Evolutionary conservation across 805 yeast genomes (phyloP), one percentile per base, ranked within the genome.

Genomic region (Candida rishiriensis): DNA sequence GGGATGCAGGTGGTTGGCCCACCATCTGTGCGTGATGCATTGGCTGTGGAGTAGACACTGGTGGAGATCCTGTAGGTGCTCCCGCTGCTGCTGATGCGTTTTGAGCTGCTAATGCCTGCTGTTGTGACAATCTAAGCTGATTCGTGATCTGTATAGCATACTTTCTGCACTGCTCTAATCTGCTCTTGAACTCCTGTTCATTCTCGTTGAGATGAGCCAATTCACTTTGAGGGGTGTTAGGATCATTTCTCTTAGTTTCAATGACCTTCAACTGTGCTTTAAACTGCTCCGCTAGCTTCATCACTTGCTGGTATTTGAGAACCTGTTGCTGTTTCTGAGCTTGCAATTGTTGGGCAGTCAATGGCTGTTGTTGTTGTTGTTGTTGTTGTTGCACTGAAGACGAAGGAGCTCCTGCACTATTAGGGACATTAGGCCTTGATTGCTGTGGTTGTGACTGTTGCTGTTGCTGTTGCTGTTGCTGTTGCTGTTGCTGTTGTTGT

Each of bases 231-330:
- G 76, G 61, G 16, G 76, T 51, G 28, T 64, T 66, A 10, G 71
- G 69, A 33, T 71, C 69, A 15, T 63, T 65, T 48, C 75, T 76
- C 33, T 73, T 70, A 8, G 70, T 70, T 42, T 75, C 78, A 37
- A 81, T 67, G n/a, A 71, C 66, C 13, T 71, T 72, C 49, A 81
- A 63, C 44, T 73, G 76, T 34, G 71, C 66, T 44, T 73, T 75
- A 46, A 76, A 72, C 45, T 73, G 79, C 35, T 67, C 72, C 10
- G 80, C 65, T 35, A 75, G 62, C 10, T 69, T 66, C 49, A 73
- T 68, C 15, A 80, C 69, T 40, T 69, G 67, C 49, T 71, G 73
- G 45, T 72, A 60, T 46, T 59, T 72, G 57, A 55, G 48, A 41
- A 63, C 38, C 44, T 59, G 61, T 45, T 61, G 61, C 51, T 62